Conservation (phyloP, 495 filamentous ascomycete genomes). For the Staphylotrichum longicolle region DNA sequence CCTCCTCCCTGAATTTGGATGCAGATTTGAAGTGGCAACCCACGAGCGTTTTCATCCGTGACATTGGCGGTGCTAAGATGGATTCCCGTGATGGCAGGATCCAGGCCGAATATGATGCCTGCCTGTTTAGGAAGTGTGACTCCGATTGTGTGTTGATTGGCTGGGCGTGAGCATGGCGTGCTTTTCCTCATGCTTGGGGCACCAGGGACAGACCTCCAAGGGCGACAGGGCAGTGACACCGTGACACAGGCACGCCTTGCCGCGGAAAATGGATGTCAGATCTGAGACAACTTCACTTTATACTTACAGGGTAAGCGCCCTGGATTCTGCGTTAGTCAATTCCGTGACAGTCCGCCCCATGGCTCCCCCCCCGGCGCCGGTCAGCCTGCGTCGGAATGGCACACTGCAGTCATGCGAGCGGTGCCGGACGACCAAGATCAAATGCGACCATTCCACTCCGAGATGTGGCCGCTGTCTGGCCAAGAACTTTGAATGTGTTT, state of each 20-base stretch:
- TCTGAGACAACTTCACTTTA: neutral
- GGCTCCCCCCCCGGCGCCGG: neutral
- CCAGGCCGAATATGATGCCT: too few relatives aligned
- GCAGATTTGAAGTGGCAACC: too few relatives aligned
- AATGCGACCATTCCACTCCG: slow-evolving; percentile 22
- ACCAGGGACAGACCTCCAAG: too few relatives aligned
- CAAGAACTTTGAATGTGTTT: slow-evolving; percentile 13
- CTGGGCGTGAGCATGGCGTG: neutral
- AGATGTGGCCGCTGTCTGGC: slow-evolving; percentile 15
- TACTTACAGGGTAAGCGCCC: neutral
- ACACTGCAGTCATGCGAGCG: slow-evolving; percentile 17
- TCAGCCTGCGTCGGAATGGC: slow-evolving; percentile 16
- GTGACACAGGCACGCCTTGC: too few relatives aligned
- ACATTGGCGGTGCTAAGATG: too few relatives aligned
- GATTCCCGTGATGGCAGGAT: too few relatives aligned
- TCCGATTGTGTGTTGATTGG: neutral
- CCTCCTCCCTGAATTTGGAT: too few relatives aligned
- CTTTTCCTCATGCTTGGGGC: neutral
- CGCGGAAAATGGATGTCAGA: neutral
- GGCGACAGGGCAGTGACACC: too few relatives aligned
- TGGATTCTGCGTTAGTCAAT: neutral
- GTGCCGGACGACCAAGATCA: slow-evolving; percentile 19
- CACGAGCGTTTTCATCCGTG: too few relatives aligned
- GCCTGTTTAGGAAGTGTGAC: too few relatives aligned
- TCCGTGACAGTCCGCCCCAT: neutral